Evolutionary conservation across 1,284 basidiomycete species (phyloP), one percentile per base, ranked within the genome.

Genomic region (Boletus sp.): DNA sequence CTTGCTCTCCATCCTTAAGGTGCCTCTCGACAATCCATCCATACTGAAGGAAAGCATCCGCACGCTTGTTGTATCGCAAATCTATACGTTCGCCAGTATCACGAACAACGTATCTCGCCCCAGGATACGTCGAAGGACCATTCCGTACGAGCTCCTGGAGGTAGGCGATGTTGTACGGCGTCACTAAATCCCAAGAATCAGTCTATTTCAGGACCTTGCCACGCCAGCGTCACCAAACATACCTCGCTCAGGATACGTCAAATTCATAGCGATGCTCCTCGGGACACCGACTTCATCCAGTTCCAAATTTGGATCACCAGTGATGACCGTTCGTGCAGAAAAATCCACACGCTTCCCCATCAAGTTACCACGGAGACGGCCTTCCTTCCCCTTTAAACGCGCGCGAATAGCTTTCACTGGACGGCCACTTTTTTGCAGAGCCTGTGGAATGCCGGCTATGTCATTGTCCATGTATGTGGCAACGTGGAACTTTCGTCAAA

Each of bases 391-490:
- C 84, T 99, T 99, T 60, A 99, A 83, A 65, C 97, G 91, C 7
- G 97, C 95, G 65, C 97, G 94, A 71, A 99, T 98, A 44, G 97
- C 97, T 79, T 99, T 99, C 67, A 99, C 93, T 11, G 97, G 97
- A 64, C 97, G 87, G 38, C 97, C 97, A 35, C 95, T 97, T 77
- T 99, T 99, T 74, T 99, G 97, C 71, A 98, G 79, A 1, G 97
- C 95, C 74, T 98, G 96, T 0, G 97, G 97, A 47, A 98, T 95
- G 60, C 97, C 97, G 35, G 97, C 95, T 66, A 99, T 97, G 75
- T 99, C 96, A 75, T 99, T 99, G 76, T 99, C 97, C 97, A 99
- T 99, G 75, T 99, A 99, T 0, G 97, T 99, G 10, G 97, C 97
- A 63, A 97, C 95, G 74, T 99, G 97, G 77, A 97, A 99, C 89